Conservation (phyloP, 306 rosid genomes). For the Lathyrus sativus region DNA sequence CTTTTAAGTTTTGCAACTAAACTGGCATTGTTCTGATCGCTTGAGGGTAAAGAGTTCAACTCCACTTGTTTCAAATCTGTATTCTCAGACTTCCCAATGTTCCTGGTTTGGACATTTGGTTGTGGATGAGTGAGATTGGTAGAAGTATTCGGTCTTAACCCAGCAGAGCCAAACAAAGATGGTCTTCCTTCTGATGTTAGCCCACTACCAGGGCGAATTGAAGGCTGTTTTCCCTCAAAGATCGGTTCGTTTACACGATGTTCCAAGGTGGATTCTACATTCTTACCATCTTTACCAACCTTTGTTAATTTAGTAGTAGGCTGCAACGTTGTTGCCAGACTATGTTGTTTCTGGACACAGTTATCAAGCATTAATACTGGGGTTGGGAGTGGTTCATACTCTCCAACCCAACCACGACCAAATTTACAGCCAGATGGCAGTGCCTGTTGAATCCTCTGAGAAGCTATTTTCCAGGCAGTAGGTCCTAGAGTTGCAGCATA, state of each 20-base stretch:
- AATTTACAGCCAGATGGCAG: slow-evolving; percentile 83
- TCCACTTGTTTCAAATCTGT: slow-evolving; percentile 69
- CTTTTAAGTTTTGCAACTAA: slow-evolving; percentile 57
- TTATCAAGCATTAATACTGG: slow-evolving; percentile 77
- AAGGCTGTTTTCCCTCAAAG: slow-evolving; percentile 52
- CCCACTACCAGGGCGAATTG: slow-evolving; percentile 46
- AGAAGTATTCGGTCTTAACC: slow-evolving; percentile 49
- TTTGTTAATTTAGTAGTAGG: slow-evolving; percentile 47
- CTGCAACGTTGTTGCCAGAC: slow-evolving; percentile 45
- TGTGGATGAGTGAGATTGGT: slow-evolving; percentile 50
- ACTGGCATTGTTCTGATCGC: slow-evolving; percentile 55
- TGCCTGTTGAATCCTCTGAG: slow-evolving; percentile 84
- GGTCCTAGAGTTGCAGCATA: slow-evolving; percentile 92
- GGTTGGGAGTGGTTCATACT: slow-evolving; percentile 94
- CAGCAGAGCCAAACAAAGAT: slow-evolving; percentile 54
- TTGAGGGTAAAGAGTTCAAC: slow-evolving; percentile 67
- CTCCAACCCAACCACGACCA: slow-evolving; percentile 99
- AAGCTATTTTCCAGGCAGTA: slow-evolving; percentile 89
- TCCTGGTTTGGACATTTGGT: slow-evolving; percentile 52
- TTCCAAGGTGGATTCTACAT: slow-evolving; percentile 48
- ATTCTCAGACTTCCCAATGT: slow-evolving; percentile 55
- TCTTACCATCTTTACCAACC: slow-evolving; percentile 51
- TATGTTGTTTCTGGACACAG: slow-evolving; percentile 55
- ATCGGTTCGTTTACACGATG: slow-evolving; percentile 47
- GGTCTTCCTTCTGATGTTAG: slow-evolving; percentile 58